phyloP scores from a whole-genome alignment of 768 basidiomycete species.

The Imleria badia region DNA sequence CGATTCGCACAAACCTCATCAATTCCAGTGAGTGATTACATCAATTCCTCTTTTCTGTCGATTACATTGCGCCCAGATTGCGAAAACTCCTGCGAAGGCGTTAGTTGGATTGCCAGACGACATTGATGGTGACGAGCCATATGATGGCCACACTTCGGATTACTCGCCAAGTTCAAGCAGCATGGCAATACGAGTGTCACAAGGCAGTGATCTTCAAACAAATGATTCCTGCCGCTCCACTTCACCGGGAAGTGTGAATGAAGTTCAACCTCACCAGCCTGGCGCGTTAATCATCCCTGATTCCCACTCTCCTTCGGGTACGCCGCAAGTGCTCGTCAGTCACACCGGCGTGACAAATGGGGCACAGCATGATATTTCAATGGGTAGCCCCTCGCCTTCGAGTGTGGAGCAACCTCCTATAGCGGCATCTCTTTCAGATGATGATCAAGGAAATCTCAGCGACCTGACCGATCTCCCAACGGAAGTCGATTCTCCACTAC shows the following conservation, averaged over 20 bases:
- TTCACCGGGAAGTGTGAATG: background rate
- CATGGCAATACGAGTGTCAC: background rate
- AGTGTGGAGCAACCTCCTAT: background rate
- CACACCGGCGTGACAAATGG: background rate
- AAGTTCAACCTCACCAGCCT: background rate
- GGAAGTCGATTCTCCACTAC: constrained; percentile 19
- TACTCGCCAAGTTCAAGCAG: constrained; percentile 1
- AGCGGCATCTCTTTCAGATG: background rate
- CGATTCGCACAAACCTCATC: constrained; percentile 19
- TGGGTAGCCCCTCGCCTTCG: background rate
- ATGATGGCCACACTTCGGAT: background rate
- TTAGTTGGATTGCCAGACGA: constrained; percentile 13
- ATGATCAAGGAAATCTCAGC: constrained; percentile 21
- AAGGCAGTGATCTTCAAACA: background rate
- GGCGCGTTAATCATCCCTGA: background rate
- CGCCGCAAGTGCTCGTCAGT: background rate
- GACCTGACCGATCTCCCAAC: constrained; percentile 32
- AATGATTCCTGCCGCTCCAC: background rate
- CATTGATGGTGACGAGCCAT: background rate
- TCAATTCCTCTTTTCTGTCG: background rate
- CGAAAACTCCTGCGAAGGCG: constrained; percentile 10
- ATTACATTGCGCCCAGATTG: constrained; percentile 18
- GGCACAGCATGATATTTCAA: background rate
- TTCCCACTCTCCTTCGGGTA: background rate
- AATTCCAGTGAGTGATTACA: constrained; percentile 24